A percentile compares a stretch with the other conserved stretches of the same genome.
Evolutionary conservation across 2,329 filamentous ascomycete species (phyloP).

Genomic region (Monosporascus sp.): DNA sequence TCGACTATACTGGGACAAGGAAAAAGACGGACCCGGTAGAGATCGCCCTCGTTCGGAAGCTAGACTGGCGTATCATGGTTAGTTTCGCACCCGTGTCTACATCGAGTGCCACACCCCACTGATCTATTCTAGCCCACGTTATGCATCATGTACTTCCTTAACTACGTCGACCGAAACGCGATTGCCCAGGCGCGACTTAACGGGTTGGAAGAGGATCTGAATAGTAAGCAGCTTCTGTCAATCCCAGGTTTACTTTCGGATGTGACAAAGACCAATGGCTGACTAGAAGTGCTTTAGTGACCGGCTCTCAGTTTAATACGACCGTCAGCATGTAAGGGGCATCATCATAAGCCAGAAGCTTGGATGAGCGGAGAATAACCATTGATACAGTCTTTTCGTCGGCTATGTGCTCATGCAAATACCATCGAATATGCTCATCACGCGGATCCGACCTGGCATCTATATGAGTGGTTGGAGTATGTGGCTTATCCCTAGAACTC

Average conservation of each 20-base stretch:
- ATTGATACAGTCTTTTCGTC: constrained; percentile 18
- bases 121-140: constrained; percentile 17
- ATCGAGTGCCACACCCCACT: too few species aligned
- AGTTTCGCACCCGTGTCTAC: too few species aligned
- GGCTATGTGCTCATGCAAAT: constrained; percentile 29
- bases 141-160: constrained; percentile 23
- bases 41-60: constrained; percentile 28
- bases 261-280: constrained; percentile 10
- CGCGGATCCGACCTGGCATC: constrained; percentile 33
- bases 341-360: constrained; percentile 12
- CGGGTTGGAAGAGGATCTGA: constrained; percentile 25
- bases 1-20: too few species aligned
- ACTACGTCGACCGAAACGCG: constrained; percentile 31
- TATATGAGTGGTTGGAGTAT: constrained; percentile 31
- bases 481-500: too few species aligned
- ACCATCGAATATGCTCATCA: constrained; percentile 36
- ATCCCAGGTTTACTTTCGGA: too few species aligned
- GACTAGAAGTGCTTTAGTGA: constrained; percentile 8
- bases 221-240: too few species aligned
- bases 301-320: constrained; percentile 30
- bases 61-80: constrained; percentile 27
- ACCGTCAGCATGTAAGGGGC: constrained; percentile 24
- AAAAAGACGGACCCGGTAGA: constrained; percentile 28
- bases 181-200: constrained; percentile 40
- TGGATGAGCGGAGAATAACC: too few species aligned